phyloP scores from a whole-genome alignment of 257 asterid genomes.

The Agastache rugosa region DNA sequence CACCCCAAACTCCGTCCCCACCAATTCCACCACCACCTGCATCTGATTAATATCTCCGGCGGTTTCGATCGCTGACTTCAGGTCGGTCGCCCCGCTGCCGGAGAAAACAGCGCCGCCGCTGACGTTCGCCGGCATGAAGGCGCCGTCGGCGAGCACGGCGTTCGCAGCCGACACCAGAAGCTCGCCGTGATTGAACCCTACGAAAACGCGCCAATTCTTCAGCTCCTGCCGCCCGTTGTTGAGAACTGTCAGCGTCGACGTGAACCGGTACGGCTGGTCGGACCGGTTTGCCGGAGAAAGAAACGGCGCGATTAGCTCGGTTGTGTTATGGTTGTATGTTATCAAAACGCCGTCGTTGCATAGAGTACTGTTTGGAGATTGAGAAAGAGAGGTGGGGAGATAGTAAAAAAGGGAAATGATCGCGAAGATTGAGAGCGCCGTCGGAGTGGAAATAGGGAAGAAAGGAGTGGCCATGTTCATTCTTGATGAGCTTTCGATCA shows the following conservation, averaged over 20 bases:
- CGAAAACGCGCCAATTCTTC: conserved; percentile 69
- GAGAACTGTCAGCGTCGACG: conserved; percentile 53
- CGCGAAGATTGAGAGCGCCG: conserved; percentile 26
- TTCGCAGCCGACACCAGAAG: conserved; percentile 55
- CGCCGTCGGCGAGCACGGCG: conserved; percentile 69
- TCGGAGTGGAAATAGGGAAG: conserved; percentile 29
- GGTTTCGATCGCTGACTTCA: conserved; percentile 62
- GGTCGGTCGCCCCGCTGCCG: conserved; percentile 57
- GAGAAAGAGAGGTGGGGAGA: conserved; percentile 50
- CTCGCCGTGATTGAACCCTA: conserved; percentile 66
- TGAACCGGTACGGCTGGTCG: conserved; percentile 66
- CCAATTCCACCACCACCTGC: conserved; percentile 53
- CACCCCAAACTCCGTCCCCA: conserved; percentile 73
- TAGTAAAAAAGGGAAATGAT: conserved; percentile 37
- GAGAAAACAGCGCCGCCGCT: conserved; percentile 60
- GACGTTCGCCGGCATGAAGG: conserved; percentile 59
- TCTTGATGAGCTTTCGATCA: conserved; percentile 12
- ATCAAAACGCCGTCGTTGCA: conserved; percentile 69
- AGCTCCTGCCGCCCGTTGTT: conserved; percentile 61
- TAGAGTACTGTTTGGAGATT: conserved; percentile 40
- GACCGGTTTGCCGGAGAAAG: conserved; percentile 41
- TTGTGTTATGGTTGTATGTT: conserved; percentile 48
- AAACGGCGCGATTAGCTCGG: conserved; percentile 50
- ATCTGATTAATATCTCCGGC: conserved; percentile 68
- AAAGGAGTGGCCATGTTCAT: conserved; percentile 24